phyloP scores from a whole-genome alignment of 495 filamentous ascomycete genomes.

The Aspergillus biplanus region DNA sequence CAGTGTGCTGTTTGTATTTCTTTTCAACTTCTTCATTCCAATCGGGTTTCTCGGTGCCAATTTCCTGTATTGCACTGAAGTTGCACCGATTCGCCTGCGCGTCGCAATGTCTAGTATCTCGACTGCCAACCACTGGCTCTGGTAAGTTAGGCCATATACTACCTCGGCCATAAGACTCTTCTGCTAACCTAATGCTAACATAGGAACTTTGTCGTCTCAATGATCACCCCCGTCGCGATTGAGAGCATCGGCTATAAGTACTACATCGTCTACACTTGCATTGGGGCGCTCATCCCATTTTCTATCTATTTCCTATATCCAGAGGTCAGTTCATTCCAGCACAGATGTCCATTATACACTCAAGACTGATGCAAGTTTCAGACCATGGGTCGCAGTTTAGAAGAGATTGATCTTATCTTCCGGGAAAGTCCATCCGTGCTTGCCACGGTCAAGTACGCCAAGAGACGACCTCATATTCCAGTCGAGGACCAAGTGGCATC shows the following conservation, averaged over 20 bases:
- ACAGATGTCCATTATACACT: neutral
- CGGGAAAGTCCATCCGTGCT: slow-evolving; percentile 8
- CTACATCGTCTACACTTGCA: slow-evolving; percentile 42
- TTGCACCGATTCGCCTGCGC: slow-evolving; percentile 50
- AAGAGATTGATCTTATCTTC: slow-evolving; percentile 11
- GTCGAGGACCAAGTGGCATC: neutral
- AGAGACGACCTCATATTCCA: neutral
- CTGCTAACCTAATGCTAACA: slow-evolving; percentile 16
- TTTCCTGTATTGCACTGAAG: slow-evolving; percentile 57
- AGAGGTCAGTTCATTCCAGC: neutral
- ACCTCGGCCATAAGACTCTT: neutral
- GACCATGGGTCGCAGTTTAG: slow-evolving; percentile 12
- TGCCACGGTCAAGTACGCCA: slow-evolving; percentile 1
- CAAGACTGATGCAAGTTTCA: neutral
- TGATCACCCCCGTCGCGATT: slow-evolving; percentile 52
- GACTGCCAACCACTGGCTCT: slow-evolving; percentile 43
- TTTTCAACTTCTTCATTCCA: slow-evolving; percentile 60
- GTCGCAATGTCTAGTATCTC: slow-evolving; percentile 43
- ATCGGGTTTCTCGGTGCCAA: slow-evolving; percentile 56
- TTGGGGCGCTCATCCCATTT: slow-evolving; percentile 16
- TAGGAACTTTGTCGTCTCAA: slow-evolving; percentile 57
- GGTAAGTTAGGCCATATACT: slow-evolving; percentile 10
- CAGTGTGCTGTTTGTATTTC: slow-evolving; percentile 53
- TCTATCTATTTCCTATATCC: neutral
- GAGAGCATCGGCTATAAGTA: slow-evolving; percentile 27